A percentile compares a stretch with the other conserved stretches of the same genome.
phyloP scores from a whole-genome alignment of 371 early-diverging fungal species.

The Rhizomucor pusillus region DNA sequence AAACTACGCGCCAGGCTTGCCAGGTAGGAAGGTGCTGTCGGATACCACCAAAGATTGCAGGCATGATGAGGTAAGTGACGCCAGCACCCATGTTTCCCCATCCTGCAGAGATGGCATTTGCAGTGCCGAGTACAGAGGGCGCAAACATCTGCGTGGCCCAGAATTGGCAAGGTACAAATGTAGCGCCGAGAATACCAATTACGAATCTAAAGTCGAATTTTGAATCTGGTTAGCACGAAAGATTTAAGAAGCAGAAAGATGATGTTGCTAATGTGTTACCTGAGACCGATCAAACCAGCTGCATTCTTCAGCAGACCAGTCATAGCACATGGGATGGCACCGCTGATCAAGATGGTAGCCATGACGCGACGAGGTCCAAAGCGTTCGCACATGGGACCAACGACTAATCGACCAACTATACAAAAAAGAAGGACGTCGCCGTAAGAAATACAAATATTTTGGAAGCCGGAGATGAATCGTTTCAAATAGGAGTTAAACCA shows the following conservation, averaged over 20 bases:
- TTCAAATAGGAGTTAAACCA: background rate
- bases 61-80: constrained; percentile 54
- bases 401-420: constrained; percentile 33
- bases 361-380: constrained; percentile 55
- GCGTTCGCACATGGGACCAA: constrained; percentile 51
- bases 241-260: background rate
- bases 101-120: constrained; percentile 64
- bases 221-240: background rate
- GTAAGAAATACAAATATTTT: too few relatives aligned
- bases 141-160: constrained; percentile 63
- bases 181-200: constrained; percentile 59
- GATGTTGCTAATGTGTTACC: constrained; percentile 20
- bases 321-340: constrained; percentile 48
- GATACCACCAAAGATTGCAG: constrained; percentile 44
- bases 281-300: constrained; percentile 35
- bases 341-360: constrained; percentile 44
- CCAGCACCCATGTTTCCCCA: constrained; percentile 73
- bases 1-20: constrained; percentile 42
- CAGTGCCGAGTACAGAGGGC: constrained; percentile 53
- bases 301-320: constrained; percentile 38
- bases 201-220: constrained; percentile 19
- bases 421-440: constrained; percentile 14
- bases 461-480: background rate
- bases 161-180: constrained; percentile 69
- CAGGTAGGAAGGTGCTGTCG: constrained; percentile 10